Evolutionary conservation across 257 asterid species (phyloP), one percentile per base, ranked within the genome.

Genomic region (Nicotiana otophora): DNA sequence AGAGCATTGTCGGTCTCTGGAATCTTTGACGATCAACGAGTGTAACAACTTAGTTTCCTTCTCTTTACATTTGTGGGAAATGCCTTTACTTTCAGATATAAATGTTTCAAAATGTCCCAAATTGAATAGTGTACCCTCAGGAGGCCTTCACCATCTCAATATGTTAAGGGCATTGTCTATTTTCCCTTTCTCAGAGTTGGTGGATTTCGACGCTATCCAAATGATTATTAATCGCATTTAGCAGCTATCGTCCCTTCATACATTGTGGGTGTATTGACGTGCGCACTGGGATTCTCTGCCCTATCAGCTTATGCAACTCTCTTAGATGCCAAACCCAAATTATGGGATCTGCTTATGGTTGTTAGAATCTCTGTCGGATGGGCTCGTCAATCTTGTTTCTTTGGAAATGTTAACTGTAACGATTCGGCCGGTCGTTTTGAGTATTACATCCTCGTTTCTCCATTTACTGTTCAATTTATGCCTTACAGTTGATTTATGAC

Each of bases 11-110:
- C 10, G 42, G 14, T 70, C 70, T 65, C 65, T 84, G 1, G 3
- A 46, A 23, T 0, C 0, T 3, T 10, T 86, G 23, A 0, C 0
- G 1, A 68, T 82, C 3, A 0, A 0, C 1, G 0, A 0, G 0
- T 74, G 88, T 48, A 10, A 5, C 2, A 62, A 84, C 69, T 77
- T 86, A 11, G 36, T 31, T 11, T 51, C 84, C 4, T 77, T 46
- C 7, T 54, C 84, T 12, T 23, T 58, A 10, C 58, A 28, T 28
- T 28, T 28, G 1, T 28, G 19, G 34, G 55, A 5, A 33, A 54
- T 31, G 53, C 83, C 82, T 64, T 39, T 42, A 63, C 77, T 86
- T 28, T 65, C 76, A 0, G 0, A 0, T 1, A 7, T 86, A 0
- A 0, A 0, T 10, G n/a, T 81, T n/a, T 0, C 2, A 20, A 1